Evolutionary conservation across 129 eudicot species (phyloP).

Genomic region (Silybum marianum): DNA sequence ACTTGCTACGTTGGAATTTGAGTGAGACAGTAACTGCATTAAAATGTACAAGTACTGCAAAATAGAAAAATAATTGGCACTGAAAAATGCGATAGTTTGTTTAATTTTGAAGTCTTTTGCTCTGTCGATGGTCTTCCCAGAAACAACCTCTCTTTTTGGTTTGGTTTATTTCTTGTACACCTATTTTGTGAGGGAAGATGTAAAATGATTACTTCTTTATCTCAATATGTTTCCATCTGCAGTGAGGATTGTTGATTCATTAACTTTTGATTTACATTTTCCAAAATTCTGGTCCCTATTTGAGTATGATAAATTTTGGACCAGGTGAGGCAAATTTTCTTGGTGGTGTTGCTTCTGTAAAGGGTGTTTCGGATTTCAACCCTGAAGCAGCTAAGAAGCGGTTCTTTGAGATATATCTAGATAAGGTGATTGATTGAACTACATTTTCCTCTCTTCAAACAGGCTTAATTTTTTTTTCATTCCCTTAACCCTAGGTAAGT

Average conservation of each 20-base stretch:
- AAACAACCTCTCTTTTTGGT: background rate
- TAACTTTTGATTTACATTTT: slow-evolving; percentile 15
- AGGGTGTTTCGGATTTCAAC: slow-evolving; percentile 79
- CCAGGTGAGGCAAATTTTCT: slow-evolving; percentile 96
- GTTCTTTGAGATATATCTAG: slow-evolving; percentile 87
- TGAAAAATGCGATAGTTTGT: background rate
- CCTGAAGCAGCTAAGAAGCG: slow-evolving; percentile 87
- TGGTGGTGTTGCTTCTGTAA: slow-evolving; percentile 89
- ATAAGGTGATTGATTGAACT: slow-evolving; percentile 70
- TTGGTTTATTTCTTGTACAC: background rate
- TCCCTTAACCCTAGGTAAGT: background rate
- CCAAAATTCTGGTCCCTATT: slow-evolving; percentile 10
- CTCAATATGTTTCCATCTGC: background rate
- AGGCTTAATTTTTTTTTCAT: background rate
- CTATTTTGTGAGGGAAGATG: background rate
- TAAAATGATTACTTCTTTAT: background rate
- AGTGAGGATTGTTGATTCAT: background rate
- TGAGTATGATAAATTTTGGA: slow-evolving; percentile 14
- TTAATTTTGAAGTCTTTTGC: background rate
- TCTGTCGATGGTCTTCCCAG: too few relatives aligned
- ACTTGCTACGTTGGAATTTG: background rate
- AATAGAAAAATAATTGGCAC: background rate
- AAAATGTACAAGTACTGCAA: background rate
- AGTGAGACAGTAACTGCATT: background rate
- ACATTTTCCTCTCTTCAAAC: background rate